Evolutionary conservation across 495 filamentous ascomycete genomes (phyloP).

Genomic region (Clohesyomyces aquaticus): DNA sequence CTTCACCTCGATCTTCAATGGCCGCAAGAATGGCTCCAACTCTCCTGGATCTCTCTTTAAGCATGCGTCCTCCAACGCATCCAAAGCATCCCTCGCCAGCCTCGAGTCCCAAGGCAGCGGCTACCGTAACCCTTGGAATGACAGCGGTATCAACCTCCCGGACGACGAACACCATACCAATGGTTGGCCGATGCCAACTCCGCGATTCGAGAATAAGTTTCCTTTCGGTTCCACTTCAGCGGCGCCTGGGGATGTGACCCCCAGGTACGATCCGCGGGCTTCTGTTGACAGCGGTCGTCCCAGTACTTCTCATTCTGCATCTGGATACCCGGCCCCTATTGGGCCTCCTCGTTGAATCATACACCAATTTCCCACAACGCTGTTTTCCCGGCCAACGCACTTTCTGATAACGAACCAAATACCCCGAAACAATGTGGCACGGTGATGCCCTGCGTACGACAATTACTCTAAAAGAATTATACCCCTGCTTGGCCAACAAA

Average conservation of each 20-base stretch:
- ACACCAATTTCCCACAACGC: conserved; percentile 24
- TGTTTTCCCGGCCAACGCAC: neutral
- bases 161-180: conserved; percentile 70
- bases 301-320: conserved; percentile 82
- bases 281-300: conserved; percentile 90
- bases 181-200: conserved; percentile 45
- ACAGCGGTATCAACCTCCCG: conserved; percentile 88
- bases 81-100: conserved; percentile 89
- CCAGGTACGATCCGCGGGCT: conserved; percentile 59
- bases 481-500: conserved; percentile 41
- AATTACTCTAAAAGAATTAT: conserved; percentile 40
- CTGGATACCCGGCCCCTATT: conserved; percentile 53
- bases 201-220: conserved; percentile 40
- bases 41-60: conserved; percentile 83
- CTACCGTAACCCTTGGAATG: conserved; percentile 96
- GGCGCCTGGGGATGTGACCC: conserved; percentile 41
- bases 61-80: conserved; percentile 89
- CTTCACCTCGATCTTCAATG: conserved; percentile 87
- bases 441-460: conserved; percentile 23
- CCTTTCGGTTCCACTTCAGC: conserved; percentile 37
- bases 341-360: conserved; percentile 47
- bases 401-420: conserved; percentile 35
- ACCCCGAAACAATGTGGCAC: conserved; percentile 26
- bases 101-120: conserved; percentile 91
- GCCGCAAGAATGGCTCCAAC: conserved; percentile 87